Conservation (phyloP, 2,329 filamentous ascomycete species). For the Aureobasidium namibiae region DNA sequence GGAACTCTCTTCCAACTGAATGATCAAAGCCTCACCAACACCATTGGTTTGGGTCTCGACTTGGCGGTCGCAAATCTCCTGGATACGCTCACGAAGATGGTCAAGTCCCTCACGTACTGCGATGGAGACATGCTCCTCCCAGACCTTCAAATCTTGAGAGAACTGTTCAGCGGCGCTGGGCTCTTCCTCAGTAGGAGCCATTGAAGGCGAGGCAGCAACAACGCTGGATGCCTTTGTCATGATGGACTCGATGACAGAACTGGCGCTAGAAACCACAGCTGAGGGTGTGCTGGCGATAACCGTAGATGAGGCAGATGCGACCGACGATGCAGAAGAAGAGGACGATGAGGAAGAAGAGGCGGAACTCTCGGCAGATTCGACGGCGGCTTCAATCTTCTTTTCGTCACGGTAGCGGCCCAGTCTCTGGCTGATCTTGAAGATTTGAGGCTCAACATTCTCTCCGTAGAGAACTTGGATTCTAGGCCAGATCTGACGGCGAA, state of each 20-base stretch:
- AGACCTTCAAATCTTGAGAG: conserved; percentile 67
- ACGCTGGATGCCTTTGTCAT: conserved; percentile 22
- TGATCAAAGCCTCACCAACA: conserved; percentile 58
- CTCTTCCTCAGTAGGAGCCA: conserved; percentile 30
- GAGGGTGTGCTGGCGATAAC: neutral
- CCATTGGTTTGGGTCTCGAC: conserved; percentile 57
- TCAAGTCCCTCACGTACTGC: conserved; percentile 78
- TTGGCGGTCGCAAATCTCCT: conserved; percentile 66
- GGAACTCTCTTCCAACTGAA: conserved; percentile 60
- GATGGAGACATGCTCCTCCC: conserved; percentile 81
- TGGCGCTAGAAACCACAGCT: conserved; percentile 17
- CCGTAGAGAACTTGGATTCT: conserved; percentile 71
- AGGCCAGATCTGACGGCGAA: conserved; percentile 73
- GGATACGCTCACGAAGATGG: conserved; percentile 54
- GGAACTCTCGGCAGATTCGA: conserved; percentile 44
- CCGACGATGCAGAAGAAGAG: conserved; percentile 2
- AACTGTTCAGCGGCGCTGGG: conserved; percentile 51
- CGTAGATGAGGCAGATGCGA: conserved; percentile 1
- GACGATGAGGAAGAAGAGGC: conserved; percentile 19
- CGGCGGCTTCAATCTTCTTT: conserved; percentile 52
- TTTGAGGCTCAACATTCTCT: conserved; percentile 90
- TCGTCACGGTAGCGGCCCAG: conserved; percentile 67
- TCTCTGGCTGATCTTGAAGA: conserved; percentile 83
- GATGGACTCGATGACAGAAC: conserved; percentile 18
- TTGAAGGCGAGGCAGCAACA: conserved; percentile 17